Base-by-base conservation (phyloP, 2,329 filamentous ascomycete species). In the Alternaria sp. region DNA sequence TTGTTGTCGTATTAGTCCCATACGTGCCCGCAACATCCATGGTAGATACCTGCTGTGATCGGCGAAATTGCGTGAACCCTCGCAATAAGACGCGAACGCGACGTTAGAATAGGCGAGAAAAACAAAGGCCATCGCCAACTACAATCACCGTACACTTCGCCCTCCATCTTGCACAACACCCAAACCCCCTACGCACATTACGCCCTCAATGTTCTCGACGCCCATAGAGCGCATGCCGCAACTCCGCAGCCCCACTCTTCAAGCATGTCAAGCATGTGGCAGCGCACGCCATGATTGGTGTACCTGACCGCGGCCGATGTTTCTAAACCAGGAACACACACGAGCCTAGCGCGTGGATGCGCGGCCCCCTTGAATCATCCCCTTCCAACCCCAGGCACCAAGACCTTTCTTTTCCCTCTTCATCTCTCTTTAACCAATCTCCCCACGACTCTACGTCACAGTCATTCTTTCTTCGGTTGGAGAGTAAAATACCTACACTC, bases 391-490 rank as follows among this genome's bases (percentile, higher is more conserved):
- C 57, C 53, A 52, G 49, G 23, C 45, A 59, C 12, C 45, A 32
- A 28, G 32, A 12, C 44, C 57, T 55, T 55, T 36, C 63, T 57
- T 44, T 66, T 68, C 61, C 66, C 60, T 65, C 55, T 52, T 60
- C 57, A 52, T 57, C 50, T 53, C 59, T 60, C 62, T 51, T 59
- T 32, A 52, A 23, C 30, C 49, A 52, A 36, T 52, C 19, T 59
- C 57, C n/a, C 36, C 60, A 54, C 56, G 56, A 64, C 65, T 66
- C 56, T 57, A 68, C 66, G 66, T 70, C 64, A 71, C 73, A 70
- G 65, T 67, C 72, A 65, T 62, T 74, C 73, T 54, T 73, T 73
- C 67, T 59, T 46, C 23, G 68, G 61, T 61, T 52, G 49, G 49
- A 52, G n/a, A 52, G 49, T 52, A 52, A 52, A 52, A 66, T 62